Evolutionary conservation across 1,139 yeast genomes (phyloP), one percentile per base, ranked within the genome.

Genomic region (Yamadazyma epiphylla): DNA sequence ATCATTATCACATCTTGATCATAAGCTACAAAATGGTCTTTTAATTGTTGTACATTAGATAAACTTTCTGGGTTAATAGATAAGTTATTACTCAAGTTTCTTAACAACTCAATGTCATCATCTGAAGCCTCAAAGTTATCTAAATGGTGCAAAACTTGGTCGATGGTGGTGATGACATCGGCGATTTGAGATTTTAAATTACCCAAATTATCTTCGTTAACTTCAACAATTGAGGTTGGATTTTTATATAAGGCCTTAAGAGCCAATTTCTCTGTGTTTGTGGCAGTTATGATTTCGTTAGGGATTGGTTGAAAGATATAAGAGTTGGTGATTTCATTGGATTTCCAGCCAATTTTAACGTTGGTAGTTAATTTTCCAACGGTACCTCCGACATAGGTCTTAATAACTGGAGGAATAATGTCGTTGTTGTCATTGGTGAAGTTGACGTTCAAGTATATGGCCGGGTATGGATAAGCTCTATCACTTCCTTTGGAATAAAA

Each of bases 1-100:
- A 87, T 75, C 80, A 86, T 79, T 41, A 84, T 72, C 26, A 87
- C 80, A 51, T 87, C 95, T 58, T 85, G 89, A 53, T 81, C 69
- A 56, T 85, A 89, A 33, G 77, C 72, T 49, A 76, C 77, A 70
- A 86, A 80, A 42, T 79, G 71, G 43, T 66, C 63, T 49, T 74
- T 78, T 45, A 84, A 70, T 28, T 67, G 71, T 19, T 73, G 77
- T 37, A 75, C 52, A 46, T 82, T 75, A 36, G 76, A 63, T 40
- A 80, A 73, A 36, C 67, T 60, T 38, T 62, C 64, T 14, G 94
- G 87, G 42, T 74, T 73, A 48, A 64, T 65, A 43, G 75, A 66
- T 54, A 87, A 70, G 39, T 71, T 76, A 48, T 80, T 71, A 54
- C 81, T 65, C 50, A 87, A 71, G 43, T 69, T 68, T 53, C 85